phyloP scores from a whole-genome alignment of 208 protist species.

The Trypanosoma lewisi region DNA sequence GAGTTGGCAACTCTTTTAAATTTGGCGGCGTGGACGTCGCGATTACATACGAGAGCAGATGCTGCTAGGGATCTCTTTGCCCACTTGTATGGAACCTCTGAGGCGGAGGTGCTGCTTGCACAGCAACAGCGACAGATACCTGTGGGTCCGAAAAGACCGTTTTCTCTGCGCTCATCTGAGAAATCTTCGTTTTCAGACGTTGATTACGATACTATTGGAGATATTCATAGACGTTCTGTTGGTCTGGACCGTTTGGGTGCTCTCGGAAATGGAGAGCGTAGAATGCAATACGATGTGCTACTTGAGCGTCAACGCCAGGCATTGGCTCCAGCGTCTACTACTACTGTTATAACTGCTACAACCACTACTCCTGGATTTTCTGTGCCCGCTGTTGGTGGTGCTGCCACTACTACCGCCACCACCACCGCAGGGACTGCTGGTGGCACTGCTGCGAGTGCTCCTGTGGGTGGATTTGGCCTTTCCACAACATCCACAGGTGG shows the following conservation, averaged over 20 bases:
- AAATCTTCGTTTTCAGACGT: conserved; percentile 5
- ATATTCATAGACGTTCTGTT: conserved; percentile 32
- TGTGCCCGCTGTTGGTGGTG: background rate
- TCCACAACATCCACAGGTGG: conserved; percentile 13
- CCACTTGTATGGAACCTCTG: conserved; percentile 60
- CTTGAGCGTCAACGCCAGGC: conserved; percentile 25
- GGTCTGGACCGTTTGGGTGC: conserved; percentile 18
- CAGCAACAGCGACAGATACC: conserved; percentile 21
- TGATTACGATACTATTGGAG: conserved; percentile 24
- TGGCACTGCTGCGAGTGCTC: background rate
- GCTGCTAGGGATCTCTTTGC: conserved; percentile 57
- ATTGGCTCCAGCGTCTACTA: conserved; percentile 12
- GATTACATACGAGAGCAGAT: conserved; percentile 54
- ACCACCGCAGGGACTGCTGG: background rate
- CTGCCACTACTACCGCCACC: background rate
- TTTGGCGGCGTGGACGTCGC: conserved; percentile 48
- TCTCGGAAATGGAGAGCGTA: conserved; percentile 18
- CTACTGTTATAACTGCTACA: conserved; percentile 2
- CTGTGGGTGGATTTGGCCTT: conserved; percentile 22
- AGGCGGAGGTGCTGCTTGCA: conserved; percentile 65
- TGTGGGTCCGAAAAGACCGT: conserved; percentile 25
- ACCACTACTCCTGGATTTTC: conserved; percentile 19
- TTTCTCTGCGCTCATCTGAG: conserved; percentile 8
- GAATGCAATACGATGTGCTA: conserved; percentile 32
- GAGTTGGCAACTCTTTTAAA: conserved; percentile 59